A percentile compares a stretch with the other conserved stretches of the same genome.
Conservation (phyloP, 2,329 filamentous ascomycete species). For the Ambrosiella beaveri region DNA sequence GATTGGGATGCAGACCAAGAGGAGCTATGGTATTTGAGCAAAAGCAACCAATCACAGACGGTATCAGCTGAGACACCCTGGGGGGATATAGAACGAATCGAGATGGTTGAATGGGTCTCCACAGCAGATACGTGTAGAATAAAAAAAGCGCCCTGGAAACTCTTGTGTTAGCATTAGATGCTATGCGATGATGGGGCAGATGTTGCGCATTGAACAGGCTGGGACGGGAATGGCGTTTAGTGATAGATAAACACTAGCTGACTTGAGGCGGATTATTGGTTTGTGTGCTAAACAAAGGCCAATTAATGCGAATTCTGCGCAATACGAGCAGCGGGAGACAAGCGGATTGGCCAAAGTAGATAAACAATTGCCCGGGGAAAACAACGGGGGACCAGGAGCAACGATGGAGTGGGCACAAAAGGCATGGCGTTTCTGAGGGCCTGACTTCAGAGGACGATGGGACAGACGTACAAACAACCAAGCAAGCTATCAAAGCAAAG, state of each 20-base stretch:
- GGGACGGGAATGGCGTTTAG: background rate
- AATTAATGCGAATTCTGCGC: no score
- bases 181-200: background rate
- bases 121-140: background rate
- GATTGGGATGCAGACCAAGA: background rate
- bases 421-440: background rate
- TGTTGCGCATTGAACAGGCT: background rate
- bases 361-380: background rate
- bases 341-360: background rate
- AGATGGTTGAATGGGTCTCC: background rate
- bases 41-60: background rate
- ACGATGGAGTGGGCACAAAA: background rate
- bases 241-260: background rate
- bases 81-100: background rate
- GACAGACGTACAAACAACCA: background rate
- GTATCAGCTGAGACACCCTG: background rate
- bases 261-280: no score
- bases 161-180: background rate
- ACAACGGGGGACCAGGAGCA: background rate
- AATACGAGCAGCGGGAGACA: no score
- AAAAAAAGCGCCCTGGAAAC: background rate
- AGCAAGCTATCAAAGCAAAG: background rate
- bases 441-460: background rate
- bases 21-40: background rate
- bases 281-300: no score